These are phyloP conservation scores for Diplodia intermedia DNA, from an alignment of 2,329 filamentous ascomycete species.

Conservation along the genomic window DNA sequence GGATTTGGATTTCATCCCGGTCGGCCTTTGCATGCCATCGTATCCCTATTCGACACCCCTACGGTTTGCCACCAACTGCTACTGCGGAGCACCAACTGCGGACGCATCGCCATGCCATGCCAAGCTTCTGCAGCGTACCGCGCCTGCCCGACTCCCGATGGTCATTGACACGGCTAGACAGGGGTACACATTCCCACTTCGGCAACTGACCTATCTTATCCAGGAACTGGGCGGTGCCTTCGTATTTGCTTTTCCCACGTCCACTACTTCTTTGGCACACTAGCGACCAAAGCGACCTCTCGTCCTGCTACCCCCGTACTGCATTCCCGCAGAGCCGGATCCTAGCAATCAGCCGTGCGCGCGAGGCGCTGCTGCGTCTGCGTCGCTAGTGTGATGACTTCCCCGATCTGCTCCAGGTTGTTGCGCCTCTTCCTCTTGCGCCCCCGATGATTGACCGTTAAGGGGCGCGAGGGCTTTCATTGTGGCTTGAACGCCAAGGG, in stretches of 20 bases:
- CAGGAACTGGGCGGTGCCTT: constrained; percentile 19
- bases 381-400: constrained; percentile 16
- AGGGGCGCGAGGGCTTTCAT: constrained; percentile 2
- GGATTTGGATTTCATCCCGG: constrained; percentile 28
- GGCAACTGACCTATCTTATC: constrained; percentile 27
- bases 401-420: constrained; percentile 21
- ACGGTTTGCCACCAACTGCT: not conserved
- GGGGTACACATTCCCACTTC: constrained; percentile 22
- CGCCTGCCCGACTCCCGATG: not conserved
- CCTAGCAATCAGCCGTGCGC: constrained; percentile 25
- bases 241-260: constrained; percentile 22
- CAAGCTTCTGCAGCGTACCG: constrained; percentile 20
- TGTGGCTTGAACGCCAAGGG: constrained; percentile 18
- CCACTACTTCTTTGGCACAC: constrained; percentile 20
- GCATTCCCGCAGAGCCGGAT: constrained; percentile 21
- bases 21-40: constrained; percentile 21
- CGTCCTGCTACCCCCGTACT: not conserved
- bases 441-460: constrained; percentile 19
- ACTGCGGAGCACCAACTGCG: not conserved
- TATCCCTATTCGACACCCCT: constrained; percentile 19
- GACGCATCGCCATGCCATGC: constrained; percentile 5
- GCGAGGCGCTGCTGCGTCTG: constrained; percentile 6
- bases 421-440: constrained; percentile 7
- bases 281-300: constrained; percentile 25
- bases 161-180: constrained; percentile 7